Base-by-base conservation (phyloP, 2,329 filamentous ascomycete species). In the Thyridium curvatum region DNA sequence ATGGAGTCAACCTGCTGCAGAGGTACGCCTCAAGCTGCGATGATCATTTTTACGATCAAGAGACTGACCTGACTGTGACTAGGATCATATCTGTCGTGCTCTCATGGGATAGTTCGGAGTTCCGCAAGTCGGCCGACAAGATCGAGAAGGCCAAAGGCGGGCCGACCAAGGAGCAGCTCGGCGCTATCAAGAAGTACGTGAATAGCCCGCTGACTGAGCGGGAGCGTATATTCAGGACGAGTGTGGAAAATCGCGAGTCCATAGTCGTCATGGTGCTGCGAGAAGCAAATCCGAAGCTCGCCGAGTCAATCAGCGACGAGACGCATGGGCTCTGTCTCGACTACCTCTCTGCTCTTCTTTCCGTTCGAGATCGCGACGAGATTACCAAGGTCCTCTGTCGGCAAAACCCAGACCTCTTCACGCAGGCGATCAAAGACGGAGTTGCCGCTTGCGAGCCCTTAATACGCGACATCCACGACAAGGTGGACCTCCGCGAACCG, bases 1-100 rank as follows among this genome's bases (percentile, higher is more conserved):
- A 89, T 48, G 86, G 86, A 34, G 86, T 87, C 83, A 93, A 90
- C 53, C 58, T 91, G 8, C 58, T 93, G 47, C 86, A 91, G 58
- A 65, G 64, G 67, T 69, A 48, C 21, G 10, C 6, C 21, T 26
- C 21, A 26, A 37, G 49, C 37, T 13, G 4, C 6, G 6, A 3
- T 18, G 9, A 12, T 14, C 8, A 13, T 21, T 10, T 30, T 26
- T 26, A 26, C 6, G 21, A 26, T 26, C 6, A 10, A 6, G 16
- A 16, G 5, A 14, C 32, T 18, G 44, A 50, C 47, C n/a, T 53
- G 44, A 50, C 47, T 14, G 8, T 5, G 12, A 18, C 4, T 18
- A 82, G 82, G 32, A 89, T 93, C 45, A 79, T 91, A 16, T 84
- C 79, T 1, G 74, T 84, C 4, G 79, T 88, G 0, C 60, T 90